A percentile compares a stretch with the other conserved stretches of the same genome.
Evolutionary conservation across 768 basidiomycete genomes (phyloP).

Genomic region (Boletus pseudopeckii): DNA sequence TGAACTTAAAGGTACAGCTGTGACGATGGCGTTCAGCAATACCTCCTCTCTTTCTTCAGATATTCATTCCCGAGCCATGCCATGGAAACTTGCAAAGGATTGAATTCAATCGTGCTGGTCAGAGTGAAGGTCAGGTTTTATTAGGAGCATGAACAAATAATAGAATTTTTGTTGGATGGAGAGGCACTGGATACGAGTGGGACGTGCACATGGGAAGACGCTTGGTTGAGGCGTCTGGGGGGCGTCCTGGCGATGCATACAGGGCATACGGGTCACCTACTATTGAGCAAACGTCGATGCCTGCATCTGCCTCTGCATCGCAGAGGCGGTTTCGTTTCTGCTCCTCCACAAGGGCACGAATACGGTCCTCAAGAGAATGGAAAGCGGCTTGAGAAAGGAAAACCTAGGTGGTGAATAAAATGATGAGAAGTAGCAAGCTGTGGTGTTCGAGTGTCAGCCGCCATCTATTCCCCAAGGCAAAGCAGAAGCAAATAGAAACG

Average conservation of each 20-base stretch:
- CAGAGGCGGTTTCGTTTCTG: constrained; percentile 63
- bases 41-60: background rate
- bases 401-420: constrained; percentile 46
- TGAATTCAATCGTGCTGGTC: too few species aligned
- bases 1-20: background rate
- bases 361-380: constrained; percentile 72
- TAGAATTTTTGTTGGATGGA: constrained; percentile 54
- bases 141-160: too few species aligned
- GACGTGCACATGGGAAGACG: too few species aligned
- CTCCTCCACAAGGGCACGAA: too few species aligned
- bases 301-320: constrained; percentile 69
- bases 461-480: too few species aligned
- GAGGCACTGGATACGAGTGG: constrained; percentile 19
- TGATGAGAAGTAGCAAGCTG: too few species aligned
- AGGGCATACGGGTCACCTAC: constrained; percentile 73
- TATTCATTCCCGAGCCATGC: background rate
- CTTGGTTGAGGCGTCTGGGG: constrained; percentile 32
- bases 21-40: background rate
- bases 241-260: constrained; percentile 48
- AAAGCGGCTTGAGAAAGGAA: constrained; percentile 85
- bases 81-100: background rate
- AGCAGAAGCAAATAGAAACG: too few species aligned
- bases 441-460: too few species aligned
- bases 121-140: too few species aligned
- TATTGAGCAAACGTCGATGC: constrained; percentile 53